Base-by-base conservation (phyloP, 495 filamentous ascomycete species). In the Neurospora sp. region DNA sequence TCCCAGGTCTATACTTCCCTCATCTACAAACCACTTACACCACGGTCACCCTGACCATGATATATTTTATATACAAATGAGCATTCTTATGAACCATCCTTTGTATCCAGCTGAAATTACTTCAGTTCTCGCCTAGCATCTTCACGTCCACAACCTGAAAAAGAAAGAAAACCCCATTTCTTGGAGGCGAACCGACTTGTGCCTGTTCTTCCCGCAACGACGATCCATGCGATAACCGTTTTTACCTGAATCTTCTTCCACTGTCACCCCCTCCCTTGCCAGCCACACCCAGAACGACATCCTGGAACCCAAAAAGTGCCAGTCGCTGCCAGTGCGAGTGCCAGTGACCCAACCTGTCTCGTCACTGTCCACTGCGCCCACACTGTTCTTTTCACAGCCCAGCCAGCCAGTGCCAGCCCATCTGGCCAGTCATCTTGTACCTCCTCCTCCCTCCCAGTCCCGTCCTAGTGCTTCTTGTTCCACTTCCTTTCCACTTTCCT, bases 21-120 rank as follows among this genome's bases (percentile, higher is more conserved):
- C 71, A 72, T 74, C 38, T 37, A n/a, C 39, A 44, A 59, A 71
- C 69, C 68, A 41, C 31, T 59, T 40, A 68, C 74, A 70, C 53
- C 44, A 40, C 40, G 27, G 35, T 20, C 53, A 31, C 2, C 70
- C 40, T 61, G n/a, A 42, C 38, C 3, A 74, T 69, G 22, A 61
- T 61, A 31, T 22, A 31, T 22, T 31, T 35, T 35, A 37, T 65
- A 35, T 35, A 65, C 53, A 65, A 59, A 65, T 14, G 14, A 65
- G 27, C 53, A 65, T 35, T 2, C 6, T 35, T 18, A 35, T 35
- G 14, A 65, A 18, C 14, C 6, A 35, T 31, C 27, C 35, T 61
- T 61, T 65, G 53, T 65, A 16, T 65, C 14, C 31, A 59, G n/a
- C 45, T 22, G 9, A 22, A 22, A 22, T 22, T 20, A 20, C 9